phyloP scores from a whole-genome alignment of 306 rosid genomes.

The Bauhinia variegata region DNA sequence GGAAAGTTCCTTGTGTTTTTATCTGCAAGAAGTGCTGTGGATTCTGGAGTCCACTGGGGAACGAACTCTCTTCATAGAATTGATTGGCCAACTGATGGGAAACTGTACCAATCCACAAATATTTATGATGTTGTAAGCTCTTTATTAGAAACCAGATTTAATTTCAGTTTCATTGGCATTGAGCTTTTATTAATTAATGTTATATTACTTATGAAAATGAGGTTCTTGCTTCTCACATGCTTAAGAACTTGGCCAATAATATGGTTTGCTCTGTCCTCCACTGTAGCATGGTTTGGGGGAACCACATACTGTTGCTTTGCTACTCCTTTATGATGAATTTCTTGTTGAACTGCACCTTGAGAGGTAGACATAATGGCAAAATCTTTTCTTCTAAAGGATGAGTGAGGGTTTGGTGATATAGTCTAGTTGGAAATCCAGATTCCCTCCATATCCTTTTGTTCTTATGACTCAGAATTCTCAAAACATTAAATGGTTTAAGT shows the following conservation, averaged over 20 bases:
- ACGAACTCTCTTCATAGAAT: conserved; percentile 94
- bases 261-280: not conserved
- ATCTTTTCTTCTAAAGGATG: not conserved
- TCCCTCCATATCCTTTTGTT: not conserved
- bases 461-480: too few relatives aligned
- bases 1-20: conserved; percentile 81
- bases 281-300: not conserved
- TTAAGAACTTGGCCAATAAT: not conserved
- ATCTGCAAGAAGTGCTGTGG: conserved; percentile 80
- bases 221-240: conserved; percentile 23
- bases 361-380: too few relatives aligned
- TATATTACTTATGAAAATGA: conserved; percentile 1
- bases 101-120: conserved; percentile 45
- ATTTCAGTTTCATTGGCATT: conserved; percentile 10
- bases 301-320: too few relatives aligned
- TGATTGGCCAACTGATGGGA: conserved; percentile 69
- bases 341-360: too few relatives aligned
- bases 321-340: too few relatives aligned
- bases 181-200: conserved; percentile 27
- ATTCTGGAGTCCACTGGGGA: conserved; percentile 86
- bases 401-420: not conserved
- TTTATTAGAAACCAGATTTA: conserved; percentile 20
- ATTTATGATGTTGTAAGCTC: conserved; percentile 74
- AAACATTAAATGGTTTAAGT: too few relatives aligned
- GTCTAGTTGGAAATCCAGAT: conserved; percentile 5